Percentiles rank a stretch among this genome's conserved stretches.
phyloP scores from a whole-genome alignment of 1,139 yeast species.

The Martiniozyma asiatica region DNA sequence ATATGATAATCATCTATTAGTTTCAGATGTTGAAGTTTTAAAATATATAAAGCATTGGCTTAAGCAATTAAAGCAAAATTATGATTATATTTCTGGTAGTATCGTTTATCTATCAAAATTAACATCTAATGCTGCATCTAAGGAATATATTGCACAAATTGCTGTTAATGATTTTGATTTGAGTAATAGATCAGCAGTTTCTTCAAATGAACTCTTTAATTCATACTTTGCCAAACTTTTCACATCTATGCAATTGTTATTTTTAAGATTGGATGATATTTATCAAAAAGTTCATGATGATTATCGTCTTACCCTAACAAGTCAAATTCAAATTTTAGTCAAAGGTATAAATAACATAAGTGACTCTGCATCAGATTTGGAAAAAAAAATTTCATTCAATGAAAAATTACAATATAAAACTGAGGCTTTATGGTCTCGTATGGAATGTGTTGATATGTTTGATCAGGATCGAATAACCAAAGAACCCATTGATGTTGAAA shows the following conservation, averaged over 20 bases:
- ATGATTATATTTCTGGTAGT: conserved; percentile 17
- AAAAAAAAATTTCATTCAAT: conserved; percentile 19
- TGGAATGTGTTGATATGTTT: conserved; percentile 22
- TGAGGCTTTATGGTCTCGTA: conserved; percentile 17
- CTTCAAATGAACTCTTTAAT: conserved; percentile 18
- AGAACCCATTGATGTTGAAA: conserved; percentile 16
- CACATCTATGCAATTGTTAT: conserved; percentile 19
- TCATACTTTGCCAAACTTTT: conserved; percentile 20
- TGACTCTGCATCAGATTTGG: conserved; percentile 20
- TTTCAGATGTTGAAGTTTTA: conserved; percentile 17
- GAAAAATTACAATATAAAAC: conserved; percentile 16
- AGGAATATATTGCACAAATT: conserved; percentile 14
- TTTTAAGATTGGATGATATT: conserved; percentile 13
- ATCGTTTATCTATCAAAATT: conserved; percentile 19
- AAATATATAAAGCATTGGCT: conserved; percentile 17
- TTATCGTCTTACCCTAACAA: conserved; percentile 5
- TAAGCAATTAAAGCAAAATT: conserved; percentile 15
- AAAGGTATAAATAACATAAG: conserved; percentile 17
- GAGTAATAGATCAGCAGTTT: conserved; percentile 15
- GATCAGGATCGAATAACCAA: conserved; percentile 15
- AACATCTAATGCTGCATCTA: conserved; percentile 15
- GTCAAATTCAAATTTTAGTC: conserved; percentile 8
- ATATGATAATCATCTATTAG: conserved; percentile 18
- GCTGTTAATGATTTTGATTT: conserved; percentile 12
- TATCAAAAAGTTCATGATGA: conserved; percentile 13